phyloP scores from a whole-genome alignment of 805 yeast species.

The Tetrapisispora arboricola region DNA sequence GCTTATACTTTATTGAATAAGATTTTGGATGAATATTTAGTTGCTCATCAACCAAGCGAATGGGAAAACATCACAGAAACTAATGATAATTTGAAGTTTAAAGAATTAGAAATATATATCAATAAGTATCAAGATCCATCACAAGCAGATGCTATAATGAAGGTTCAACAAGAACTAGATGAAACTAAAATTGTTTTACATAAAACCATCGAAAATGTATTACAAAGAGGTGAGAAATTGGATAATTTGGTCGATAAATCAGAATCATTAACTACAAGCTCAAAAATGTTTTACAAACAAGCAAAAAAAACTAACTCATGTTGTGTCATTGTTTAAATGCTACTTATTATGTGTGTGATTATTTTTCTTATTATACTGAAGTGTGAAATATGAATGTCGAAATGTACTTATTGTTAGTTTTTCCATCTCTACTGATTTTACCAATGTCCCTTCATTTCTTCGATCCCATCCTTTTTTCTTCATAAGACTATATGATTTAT shows the following conservation, averaged over 20 bases:
- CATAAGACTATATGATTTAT: too few species aligned
- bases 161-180: slow-evolving; percentile 94
- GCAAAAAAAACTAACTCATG: slow-evolving; percentile 93
- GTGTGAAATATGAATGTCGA: too few species aligned
- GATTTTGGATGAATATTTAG: slow-evolving; percentile 78
- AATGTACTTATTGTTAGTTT: too few species aligned
- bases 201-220: slow-evolving; percentile 86
- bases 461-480: too few species aligned
- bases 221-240: slow-evolving; percentile 92
- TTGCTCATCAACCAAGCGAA: slow-evolving; percentile 64
- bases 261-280: slow-evolving; percentile 78
- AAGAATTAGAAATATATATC: slow-evolving; percentile 56
- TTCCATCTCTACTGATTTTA: too few species aligned
- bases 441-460: too few species aligned
- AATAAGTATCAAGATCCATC: slow-evolving; percentile 89
- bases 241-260: slow-evolving; percentile 92
- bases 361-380: too few species aligned
- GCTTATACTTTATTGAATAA: slow-evolving; percentile 90
- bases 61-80: slow-evolving; percentile 50
- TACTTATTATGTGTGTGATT: too few species aligned
- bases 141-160: slow-evolving; percentile 94
- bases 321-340: slow-evolving; percentile 55
- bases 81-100: slow-evolving; percentile 26
- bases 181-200: slow-evolving; percentile 95
- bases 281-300: slow-evolving; percentile 92